These are phyloP conservation scores for Striga asiatica DNA, from an alignment of 257 asterid species.

Conservation along the genomic window DNA sequence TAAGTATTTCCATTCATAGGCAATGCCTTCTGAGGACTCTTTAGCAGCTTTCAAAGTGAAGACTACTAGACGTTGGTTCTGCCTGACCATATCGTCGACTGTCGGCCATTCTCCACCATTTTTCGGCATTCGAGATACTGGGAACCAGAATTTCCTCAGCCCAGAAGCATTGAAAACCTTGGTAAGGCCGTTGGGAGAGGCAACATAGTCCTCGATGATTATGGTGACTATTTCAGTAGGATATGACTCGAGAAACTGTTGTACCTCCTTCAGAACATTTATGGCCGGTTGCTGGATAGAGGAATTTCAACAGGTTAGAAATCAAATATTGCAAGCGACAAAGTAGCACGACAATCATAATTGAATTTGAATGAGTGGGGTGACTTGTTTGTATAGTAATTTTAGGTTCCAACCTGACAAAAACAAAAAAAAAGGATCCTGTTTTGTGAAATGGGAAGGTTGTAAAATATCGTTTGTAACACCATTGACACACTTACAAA, in stretches of 20 bases:
- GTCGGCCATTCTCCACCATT: slow-evolving; percentile 84
- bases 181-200: slow-evolving; percentile 61
- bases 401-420: too few relatives aligned
- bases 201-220: slow-evolving; percentile 76
- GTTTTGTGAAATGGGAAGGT: too few relatives aligned
- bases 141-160: slow-evolving; percentile 66
- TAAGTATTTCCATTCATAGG: slow-evolving; percentile 73
- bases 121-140: slow-evolving; percentile 73
- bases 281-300: slow-evolving; percentile 64
- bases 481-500: slow-evolving; percentile 47
- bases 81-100: slow-evolving; percentile 68
- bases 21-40: slow-evolving; percentile 81
- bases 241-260: slow-evolving; percentile 62
- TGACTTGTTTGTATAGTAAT: background rate
- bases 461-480: background rate
- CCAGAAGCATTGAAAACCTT: slow-evolving; percentile 69
- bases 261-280: slow-evolving; percentile 68
- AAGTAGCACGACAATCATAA: background rate
- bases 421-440: too few relatives aligned
- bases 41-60: slow-evolving; percentile 77
- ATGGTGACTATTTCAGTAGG: slow-evolving; percentile 85
- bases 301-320: slow-evolving; percentile 17
- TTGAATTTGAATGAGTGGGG: background rate
- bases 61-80: slow-evolving; percentile 80
- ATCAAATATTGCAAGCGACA: background rate